phyloP scores from a whole-genome alignment of 768 basidiomycete species.

The Termitomyces sp. region DNA sequence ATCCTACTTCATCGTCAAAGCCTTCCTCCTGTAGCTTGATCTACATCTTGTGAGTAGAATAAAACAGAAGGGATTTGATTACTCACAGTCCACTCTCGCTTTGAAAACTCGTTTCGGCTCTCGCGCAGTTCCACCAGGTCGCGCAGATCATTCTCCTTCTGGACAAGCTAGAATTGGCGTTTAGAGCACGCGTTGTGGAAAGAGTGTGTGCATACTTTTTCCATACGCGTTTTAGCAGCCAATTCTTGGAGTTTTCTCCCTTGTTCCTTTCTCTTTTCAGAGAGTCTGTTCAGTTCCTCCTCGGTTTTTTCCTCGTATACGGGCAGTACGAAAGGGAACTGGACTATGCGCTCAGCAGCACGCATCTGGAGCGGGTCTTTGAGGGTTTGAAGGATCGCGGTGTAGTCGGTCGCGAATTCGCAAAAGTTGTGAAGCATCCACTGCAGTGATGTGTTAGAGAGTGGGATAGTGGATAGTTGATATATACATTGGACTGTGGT shows the following conservation, averaged over 20 bases:
- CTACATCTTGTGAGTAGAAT: conserved; percentile 25
- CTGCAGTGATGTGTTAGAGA: conserved; percentile 30
- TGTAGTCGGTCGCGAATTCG: conserved; percentile 77
- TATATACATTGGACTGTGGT: conserved; percentile 78
- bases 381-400: conserved; percentile 57
- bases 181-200: not conserved
- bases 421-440: conserved; percentile 91
- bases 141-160: conserved; percentile 74
- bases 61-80: not conserved
- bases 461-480: conserved; percentile 14
- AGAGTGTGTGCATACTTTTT: conserved; percentile 53
- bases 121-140: conserved; percentile 62
- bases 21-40: conserved; percentile 60
- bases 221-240: conserved; percentile 75
- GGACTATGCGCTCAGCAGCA: conserved; percentile 64
- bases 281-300: conserved; percentile 74
- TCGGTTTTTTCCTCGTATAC: conserved; percentile 81
- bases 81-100: conserved; percentile 70
- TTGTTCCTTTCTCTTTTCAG: conserved; percentile 82
- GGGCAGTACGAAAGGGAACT: conserved; percentile 76
- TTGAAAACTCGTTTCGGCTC: conserved; percentile 48
- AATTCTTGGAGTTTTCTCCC: conserved; percentile 88
- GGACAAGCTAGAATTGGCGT: conserved; percentile 41
- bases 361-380: conserved; percentile 61
- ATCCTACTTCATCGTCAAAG: conserved; percentile 68